Conservation (phyloP, 306 rosid genomes). For the Quercus dentata region DNA sequence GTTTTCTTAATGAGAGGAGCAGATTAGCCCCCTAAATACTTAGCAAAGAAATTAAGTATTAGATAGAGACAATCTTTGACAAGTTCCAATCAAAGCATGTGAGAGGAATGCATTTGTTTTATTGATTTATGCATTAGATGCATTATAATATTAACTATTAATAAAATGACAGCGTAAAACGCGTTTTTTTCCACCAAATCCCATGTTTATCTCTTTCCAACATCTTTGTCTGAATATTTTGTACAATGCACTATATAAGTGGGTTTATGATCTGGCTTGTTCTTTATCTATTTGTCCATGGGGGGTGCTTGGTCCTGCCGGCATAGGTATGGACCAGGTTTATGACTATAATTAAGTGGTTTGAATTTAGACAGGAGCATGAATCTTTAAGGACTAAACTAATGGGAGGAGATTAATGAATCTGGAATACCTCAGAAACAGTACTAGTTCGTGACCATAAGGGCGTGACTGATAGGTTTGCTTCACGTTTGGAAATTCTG, state of each 20-base stretch:
- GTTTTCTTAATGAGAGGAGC: conserved; percentile 24
- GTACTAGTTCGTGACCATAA: neutral
- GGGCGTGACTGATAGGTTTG: neutral
- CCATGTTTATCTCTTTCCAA: conserved; percentile 41
- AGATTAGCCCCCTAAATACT: conserved; percentile 16
- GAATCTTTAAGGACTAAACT: neutral
- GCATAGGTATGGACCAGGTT: neutral
- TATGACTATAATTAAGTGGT: neutral
- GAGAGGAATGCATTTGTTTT: conserved; percentile 21
- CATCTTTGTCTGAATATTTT: conserved; percentile 17
- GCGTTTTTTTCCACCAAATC: conserved; percentile 68
- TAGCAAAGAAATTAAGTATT: conserved; percentile 12
- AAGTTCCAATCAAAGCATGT: conserved; percentile 27
- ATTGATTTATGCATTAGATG: conserved; percentile 2
- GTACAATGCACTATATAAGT: conserved; percentile 19
- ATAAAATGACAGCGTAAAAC: conserved; percentile 32
- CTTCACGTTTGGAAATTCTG: neutral
- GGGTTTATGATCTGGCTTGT: conserved; percentile 29
- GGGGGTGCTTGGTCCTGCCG: neutral
- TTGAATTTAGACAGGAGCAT: neutral
- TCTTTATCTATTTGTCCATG: conserved; percentile 13
- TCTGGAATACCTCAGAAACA: neutral
- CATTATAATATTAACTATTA: conserved; percentile 29
- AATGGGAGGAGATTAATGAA: neutral
- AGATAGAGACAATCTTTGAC: conserved; percentile 29